These are phyloP conservation scores for Talaromyces proteolyticus DNA, from an alignment of 495 filamentous ascomycete genomes.

Conservation along the genomic window DNA sequence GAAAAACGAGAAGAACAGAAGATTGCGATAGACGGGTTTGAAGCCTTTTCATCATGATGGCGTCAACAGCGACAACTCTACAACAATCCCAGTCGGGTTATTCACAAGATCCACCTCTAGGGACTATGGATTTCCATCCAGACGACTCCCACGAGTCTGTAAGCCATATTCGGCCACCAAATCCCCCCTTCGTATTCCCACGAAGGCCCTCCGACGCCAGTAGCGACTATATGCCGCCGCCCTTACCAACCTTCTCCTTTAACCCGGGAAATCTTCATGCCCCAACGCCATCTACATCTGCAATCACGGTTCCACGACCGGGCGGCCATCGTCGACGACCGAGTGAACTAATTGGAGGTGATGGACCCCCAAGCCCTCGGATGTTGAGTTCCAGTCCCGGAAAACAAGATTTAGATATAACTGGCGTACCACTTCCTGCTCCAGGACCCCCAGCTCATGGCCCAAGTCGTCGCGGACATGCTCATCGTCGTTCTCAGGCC, in stretches of 20 bases:
- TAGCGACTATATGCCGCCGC: constrained; percentile 21
- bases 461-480: constrained; percentile 62
- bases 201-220: constrained; percentile 22
- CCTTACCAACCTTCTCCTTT: constrained; percentile 60
- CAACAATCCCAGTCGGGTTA: not conserved
- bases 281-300: constrained; percentile 24
- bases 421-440: constrained; percentile 37
- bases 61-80: not conserved
- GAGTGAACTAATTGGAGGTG: constrained; percentile 76
- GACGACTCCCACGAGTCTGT: not conserved
- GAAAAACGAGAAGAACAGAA: not conserved
- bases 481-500: constrained; percentile 79
- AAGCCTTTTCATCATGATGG: not conserved
- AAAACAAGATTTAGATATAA: constrained; percentile 48
- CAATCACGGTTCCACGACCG: constrained; percentile 23
- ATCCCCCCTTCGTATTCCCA: constrained; percentile 70
- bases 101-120: not conserved
- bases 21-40: no score
- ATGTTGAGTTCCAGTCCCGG: constrained; percentile 58
- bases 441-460: constrained; percentile 33
- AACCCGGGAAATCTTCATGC: constrained; percentile 44
- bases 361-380: constrained; percentile 52
- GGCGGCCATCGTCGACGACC: constrained; percentile 64
- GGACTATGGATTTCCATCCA: constrained; percentile 6
- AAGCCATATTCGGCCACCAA: constrained; percentile 37